A percentile compares a stretch with the other conserved stretches of the same genome.
phyloP scores from a whole-genome alignment of 2,329 filamentous ascomycete genomes.

The Sarocladium kiliense region DNA sequence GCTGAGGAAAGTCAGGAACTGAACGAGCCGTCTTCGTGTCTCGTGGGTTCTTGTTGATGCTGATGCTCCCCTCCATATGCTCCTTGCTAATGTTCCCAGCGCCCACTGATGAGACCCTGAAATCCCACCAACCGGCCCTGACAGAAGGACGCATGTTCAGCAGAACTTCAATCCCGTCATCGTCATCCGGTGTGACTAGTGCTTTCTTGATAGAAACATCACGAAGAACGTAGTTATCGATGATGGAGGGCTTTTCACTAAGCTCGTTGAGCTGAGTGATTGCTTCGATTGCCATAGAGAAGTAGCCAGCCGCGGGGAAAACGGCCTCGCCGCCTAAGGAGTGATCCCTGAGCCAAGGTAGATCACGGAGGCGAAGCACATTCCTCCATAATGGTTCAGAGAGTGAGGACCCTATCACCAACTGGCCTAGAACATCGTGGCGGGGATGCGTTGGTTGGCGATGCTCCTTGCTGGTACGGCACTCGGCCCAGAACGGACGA shows the following conservation, averaged over 20 bases:
- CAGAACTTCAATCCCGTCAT: constrained; percentile 8
- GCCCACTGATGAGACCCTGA: constrained; percentile 22
- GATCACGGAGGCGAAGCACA: constrained; percentile 13
- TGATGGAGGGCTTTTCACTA: not conserved
- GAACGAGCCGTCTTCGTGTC: constrained; percentile 6
- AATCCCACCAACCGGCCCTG: constrained; percentile 21
- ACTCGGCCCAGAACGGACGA: constrained; percentile 4
- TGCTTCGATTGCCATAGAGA: constrained; percentile 20
- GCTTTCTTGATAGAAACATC: constrained; percentile 3
- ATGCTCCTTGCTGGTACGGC: constrained; percentile 12
- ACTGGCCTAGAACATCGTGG: constrained; percentile 13
- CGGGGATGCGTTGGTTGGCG: constrained; percentile 12
- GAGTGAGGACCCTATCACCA: not conserved
- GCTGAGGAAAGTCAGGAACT: constrained; percentile 17
- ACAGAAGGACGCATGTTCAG: constrained; percentile 11
- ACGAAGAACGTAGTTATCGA: not conserved
- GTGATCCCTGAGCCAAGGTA: constrained; percentile 36
- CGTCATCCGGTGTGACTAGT: constrained; percentile 7
- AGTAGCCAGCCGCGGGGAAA: constrained; percentile 30
- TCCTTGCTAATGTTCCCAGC: constrained; percentile 14
- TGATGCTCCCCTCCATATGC: constrained; percentile 22
- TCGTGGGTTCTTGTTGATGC: constrained; percentile 14
- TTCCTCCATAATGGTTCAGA: constrained; percentile 14
- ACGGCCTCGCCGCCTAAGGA: constrained; percentile 35
- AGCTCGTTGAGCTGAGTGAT: not conserved